These are phyloP conservation scores for Penicillium ochrochloron DNA, from an alignment of 495 filamentous ascomycete genomes.

Conservation along the genomic window DNA sequence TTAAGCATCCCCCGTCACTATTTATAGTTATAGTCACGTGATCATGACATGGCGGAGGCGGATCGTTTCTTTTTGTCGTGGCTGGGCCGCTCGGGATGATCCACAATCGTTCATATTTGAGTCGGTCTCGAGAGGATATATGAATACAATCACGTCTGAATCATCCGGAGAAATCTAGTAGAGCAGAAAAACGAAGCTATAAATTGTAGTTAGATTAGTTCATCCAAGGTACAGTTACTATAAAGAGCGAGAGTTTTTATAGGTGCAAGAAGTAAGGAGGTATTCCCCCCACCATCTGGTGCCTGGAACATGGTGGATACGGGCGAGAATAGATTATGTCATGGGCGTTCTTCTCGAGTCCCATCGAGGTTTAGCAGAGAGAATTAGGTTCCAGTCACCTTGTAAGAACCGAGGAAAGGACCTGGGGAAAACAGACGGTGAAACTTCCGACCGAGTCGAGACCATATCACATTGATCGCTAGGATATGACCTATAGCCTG, in stretches of 20 bases:
- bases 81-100: slow-evolving; percentile 1
- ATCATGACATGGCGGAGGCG: not conserved
- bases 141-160: not conserved
- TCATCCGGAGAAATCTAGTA: not conserved
- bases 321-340: slow-evolving; percentile 8
- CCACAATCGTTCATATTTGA: not conserved
- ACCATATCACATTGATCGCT: not conserved
- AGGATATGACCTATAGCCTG: not conserved
- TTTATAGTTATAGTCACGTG: slow-evolving; percentile 11
- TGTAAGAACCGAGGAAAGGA: slow-evolving; percentile 1
- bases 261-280: not conserved
- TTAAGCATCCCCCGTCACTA: not conserved
- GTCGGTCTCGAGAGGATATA: not conserved
- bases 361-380: not conserved
- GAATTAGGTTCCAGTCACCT: slow-evolving; percentile 1
- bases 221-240: not conserved
- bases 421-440: not conserved
- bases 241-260: not conserved
- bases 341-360: slow-evolving; percentile 10
- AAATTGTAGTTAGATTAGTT: not conserved
- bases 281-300: slow-evolving; percentile 1
- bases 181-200: not conserved
- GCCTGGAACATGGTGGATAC: not conserved
- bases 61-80: not conserved
- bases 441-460: slow-evolving; percentile 9